Evolutionary conservation across 2,329 filamentous ascomycete genomes (phyloP).

Genomic region (Chrysoporthe deuterocubensis): DNA sequence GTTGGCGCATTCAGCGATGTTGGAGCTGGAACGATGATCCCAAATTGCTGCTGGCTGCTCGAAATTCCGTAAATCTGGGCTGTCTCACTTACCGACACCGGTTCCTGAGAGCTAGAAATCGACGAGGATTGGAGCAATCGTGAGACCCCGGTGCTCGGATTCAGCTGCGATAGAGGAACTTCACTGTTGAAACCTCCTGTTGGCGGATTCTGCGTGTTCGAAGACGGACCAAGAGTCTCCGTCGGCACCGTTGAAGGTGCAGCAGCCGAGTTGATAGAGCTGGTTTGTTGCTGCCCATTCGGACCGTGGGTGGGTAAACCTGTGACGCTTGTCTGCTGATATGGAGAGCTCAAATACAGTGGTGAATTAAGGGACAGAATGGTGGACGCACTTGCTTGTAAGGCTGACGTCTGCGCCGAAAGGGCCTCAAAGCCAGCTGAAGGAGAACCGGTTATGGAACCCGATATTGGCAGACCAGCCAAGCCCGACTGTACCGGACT

Average conservation of each 20-base stretch:
- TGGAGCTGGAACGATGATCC: no score
- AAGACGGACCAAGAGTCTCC: no score
- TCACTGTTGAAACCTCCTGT: neutral
- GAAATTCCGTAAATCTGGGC: no score
- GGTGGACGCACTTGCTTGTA: neutral
- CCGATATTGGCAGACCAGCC: no score
- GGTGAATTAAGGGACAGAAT: neutral
- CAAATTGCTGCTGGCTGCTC: no score
- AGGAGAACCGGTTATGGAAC: no score
- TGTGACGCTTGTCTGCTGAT: neutral
- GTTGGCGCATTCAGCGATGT: no score
- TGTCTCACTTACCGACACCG: no score
- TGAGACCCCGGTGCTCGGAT: neutral
- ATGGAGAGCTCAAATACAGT: neutral
- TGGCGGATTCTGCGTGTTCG: neutral
- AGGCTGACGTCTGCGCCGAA: neutral
- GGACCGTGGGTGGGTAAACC: neutral
- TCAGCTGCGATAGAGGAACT: neutral
- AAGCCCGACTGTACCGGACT: neutral
- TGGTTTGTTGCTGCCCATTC: neutral
- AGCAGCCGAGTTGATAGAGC: neutral
- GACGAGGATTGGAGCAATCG: no score
- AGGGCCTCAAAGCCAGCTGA: neutral
- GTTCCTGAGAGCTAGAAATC: no score
- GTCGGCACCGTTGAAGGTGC: no score